phyloP scores from a whole-genome alignment of 202 grass and related monocot species.

The Setaria italica region DNA sequence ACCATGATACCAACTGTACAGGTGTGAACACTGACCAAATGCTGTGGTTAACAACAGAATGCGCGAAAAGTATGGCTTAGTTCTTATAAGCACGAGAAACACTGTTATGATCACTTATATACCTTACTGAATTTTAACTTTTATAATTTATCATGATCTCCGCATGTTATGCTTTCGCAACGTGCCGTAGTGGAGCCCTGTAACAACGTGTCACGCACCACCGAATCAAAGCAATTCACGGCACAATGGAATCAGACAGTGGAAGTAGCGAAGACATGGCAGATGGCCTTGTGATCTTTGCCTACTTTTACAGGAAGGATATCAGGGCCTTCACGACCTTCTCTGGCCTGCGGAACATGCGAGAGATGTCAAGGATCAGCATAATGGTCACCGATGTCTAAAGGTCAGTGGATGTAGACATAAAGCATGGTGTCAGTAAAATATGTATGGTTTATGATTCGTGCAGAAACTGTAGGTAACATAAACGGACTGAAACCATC shows the following conservation, averaged over 20 bases:
- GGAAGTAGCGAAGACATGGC: not conserved
- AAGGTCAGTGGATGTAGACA: not conserved
- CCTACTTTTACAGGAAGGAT: conserved; percentile 52
- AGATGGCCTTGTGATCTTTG: conserved; percentile 8
- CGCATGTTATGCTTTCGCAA: not conserved
- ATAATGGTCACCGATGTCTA: not conserved
- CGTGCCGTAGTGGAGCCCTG: not conserved
- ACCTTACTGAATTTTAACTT: not conserved
- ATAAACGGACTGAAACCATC: conserved; percentile 7
- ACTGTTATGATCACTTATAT: not conserved
- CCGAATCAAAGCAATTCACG: not conserved
- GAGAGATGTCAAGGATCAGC: conserved; percentile 29
- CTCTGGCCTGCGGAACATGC: conserved; percentile 69
- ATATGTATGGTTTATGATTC: not conserved
- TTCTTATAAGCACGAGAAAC: not conserved
- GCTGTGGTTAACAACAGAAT: not conserved
- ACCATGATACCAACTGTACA: conserved; percentile 4
- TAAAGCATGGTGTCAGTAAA: not conserved
- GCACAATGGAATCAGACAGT: not conserved
- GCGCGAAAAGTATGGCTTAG: not conserved
- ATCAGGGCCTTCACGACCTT: conserved; percentile 70
- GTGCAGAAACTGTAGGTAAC: not conserved
- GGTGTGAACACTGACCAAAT: not conserved
- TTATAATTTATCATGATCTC: not conserved
- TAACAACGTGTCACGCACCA: not conserved